Base-by-base conservation (phyloP, 805 yeast genomes). In the Cyberlindnera mrakii region DNA sequence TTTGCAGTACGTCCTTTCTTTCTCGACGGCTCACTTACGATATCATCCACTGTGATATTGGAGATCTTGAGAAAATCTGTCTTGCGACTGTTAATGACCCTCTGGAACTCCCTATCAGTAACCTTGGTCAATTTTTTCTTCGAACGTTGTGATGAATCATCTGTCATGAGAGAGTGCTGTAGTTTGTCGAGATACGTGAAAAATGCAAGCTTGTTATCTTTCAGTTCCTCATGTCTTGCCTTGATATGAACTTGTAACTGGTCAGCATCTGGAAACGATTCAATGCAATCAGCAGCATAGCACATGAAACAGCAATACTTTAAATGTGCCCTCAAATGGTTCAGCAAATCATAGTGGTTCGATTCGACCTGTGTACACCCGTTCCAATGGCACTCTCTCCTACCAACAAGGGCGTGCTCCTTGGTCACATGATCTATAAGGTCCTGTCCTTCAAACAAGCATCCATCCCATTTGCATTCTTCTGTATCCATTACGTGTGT, bases 291-390 rank as follows among this genome's bases (percentile, higher is more conserved):
- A 2, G 85, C 85, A 13, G 81, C 65, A 1, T 75, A 69, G 58
- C 91, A 84, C 51, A 68, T 74, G 50, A 74, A 80, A 30, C 86
- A 86, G 52, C 72, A 72, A 52, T 82, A 85, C 1, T 83, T 80
- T 0, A 84, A 77, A 57, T 84, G 91, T 1, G 77, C 68, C 43
- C 86, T 59, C 50, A 81, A 65, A 55, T 83, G 91, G 0, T 83
- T 68, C 0, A 79, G 66, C 29, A 84, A 65, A 1, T 83, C 81
- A 59, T 75, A 74, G 39, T 80, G 55, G 6, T 34, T 10, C 78
- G 72, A 14, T 77, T 77, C 53, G 74, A 80, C 23, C 65, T 65
- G 14, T 78, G 50, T 13, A 55, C 90, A 82, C 9, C 68, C 73
- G 32, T 65, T 70, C 90, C 90, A 82, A 35, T 70, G 74, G 50